These are phyloP conservation scores for Tuctoria greenei DNA, from an alignment of 176 grass and related monocot genomes.

Conservation along the genomic window DNA sequence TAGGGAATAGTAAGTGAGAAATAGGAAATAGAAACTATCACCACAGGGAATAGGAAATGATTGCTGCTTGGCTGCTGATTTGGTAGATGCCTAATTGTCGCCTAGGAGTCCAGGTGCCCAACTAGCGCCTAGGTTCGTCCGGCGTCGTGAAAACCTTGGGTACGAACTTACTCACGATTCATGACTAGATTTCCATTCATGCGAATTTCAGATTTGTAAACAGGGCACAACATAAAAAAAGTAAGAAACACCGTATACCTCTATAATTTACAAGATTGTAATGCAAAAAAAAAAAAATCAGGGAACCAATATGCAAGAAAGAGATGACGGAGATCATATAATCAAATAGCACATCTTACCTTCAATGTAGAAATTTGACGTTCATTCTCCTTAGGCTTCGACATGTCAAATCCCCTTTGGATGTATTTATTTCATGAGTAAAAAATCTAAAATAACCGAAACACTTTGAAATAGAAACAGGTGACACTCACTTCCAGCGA, in stretches of 20 bases:
- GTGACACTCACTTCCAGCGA: constrained; percentile 77
- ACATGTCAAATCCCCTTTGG: constrained; percentile 78
- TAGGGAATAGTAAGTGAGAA: too few relatives aligned
- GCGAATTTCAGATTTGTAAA: constrained; percentile 1
- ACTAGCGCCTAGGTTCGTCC: too few relatives aligned
- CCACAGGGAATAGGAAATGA: too few relatives aligned
- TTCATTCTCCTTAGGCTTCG: constrained; percentile 73
- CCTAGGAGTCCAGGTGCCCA: too few relatives aligned
- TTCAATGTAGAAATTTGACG: constrained; percentile 62
- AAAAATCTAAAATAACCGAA: constrained; percentile 24
- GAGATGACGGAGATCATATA: background rate
- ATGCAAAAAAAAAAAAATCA: constrained; percentile 9
- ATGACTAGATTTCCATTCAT: constrained; percentile 4
- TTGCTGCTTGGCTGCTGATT: too few relatives aligned
- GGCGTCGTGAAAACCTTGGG: too few relatives aligned
- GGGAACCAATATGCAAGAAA: constrained; percentile 14
- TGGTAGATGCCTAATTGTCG: too few relatives aligned
- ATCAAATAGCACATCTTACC: constrained; percentile 40
- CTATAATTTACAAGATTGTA: background rate
- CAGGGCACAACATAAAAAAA: constrained; percentile 3
- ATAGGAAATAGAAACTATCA: too few relatives aligned
- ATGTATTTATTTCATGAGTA: constrained; percentile 43
- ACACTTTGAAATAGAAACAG: constrained; percentile 22
- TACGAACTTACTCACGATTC: background rate
- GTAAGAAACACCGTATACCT: background rate